Evolutionary conservation across 2,329 filamentous ascomycete species (phyloP).

Genomic region (Didymella keratinophila): DNA sequence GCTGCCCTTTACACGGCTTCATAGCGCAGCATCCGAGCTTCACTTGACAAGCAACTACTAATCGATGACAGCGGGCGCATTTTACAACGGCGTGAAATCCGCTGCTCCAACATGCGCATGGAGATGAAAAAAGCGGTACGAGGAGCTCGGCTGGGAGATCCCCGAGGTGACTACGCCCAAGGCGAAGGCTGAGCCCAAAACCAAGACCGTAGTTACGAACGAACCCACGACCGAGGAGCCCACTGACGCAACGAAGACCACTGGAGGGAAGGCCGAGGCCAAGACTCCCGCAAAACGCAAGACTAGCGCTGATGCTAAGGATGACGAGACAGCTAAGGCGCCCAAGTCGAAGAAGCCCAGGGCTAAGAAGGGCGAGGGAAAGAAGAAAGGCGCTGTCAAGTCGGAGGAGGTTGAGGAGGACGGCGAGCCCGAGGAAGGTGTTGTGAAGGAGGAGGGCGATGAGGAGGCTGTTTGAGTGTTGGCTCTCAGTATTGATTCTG

Average conservation of each 20-base stretch:
- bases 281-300: neutral
- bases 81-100: no score
- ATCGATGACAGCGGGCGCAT: no score
- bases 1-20: no score
- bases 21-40: no score
- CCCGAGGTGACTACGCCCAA: neutral
- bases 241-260: no score
- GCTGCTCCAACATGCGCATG: neutral
- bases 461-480: neutral
- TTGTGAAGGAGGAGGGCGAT: neutral
- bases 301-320: neutral
- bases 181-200: neutral
- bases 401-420: neutral
- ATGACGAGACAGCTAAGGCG: neutral
- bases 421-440: neutral
- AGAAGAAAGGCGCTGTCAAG: neutral
- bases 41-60: neutral
- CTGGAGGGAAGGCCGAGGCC: no score
- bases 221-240: no score
- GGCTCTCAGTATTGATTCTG: no score
- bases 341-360: neutral
- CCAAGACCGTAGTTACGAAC: no score
- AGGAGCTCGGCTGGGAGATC: neutral
- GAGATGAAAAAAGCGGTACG: slow-evolving; percentile 7
- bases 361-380: neutral